A percentile compares a stretch with the other conserved stretches of the same genome.
phyloP scores from a whole-genome alignment of 2,329 filamentous ascomycete genomes.

The Ophiostoma himal-ulmi region DNA sequence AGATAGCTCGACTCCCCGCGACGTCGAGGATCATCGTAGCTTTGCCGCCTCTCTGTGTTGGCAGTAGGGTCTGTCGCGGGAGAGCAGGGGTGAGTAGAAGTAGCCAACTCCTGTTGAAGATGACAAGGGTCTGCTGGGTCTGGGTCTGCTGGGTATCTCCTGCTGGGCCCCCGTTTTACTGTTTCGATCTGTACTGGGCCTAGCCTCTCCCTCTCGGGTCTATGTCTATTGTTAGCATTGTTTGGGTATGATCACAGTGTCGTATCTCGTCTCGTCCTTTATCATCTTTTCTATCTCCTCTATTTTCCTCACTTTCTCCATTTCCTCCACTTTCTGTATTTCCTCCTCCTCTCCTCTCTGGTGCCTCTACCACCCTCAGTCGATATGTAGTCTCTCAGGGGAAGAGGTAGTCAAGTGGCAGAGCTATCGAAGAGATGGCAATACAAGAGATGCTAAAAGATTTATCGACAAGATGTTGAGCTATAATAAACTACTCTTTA shows the following conservation, averaged over 20 bases:
- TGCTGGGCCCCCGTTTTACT: no score
- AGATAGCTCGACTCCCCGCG: neutral
- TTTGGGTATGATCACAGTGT: slow-evolving; percentile 1
- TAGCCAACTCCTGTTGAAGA: neutral
- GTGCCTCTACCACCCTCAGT: neutral
- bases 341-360: neutral
- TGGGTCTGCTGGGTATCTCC: neutral
- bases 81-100: neutral
- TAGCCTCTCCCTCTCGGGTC: neutral
- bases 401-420: neutral
- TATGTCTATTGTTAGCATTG: slow-evolving; percentile 6
- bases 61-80: neutral
- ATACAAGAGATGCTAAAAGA: neutral
- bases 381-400: neutral
- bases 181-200: neutral
- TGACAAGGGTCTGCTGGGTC: neutral
- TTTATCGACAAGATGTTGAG: neutral
- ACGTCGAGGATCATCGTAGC: slow-evolving; percentile 6
- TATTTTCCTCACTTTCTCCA: neutral
- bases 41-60: neutral
- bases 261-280: slow-evolving; percentile 6
- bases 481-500: neutral
- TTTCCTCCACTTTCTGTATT: neutral
- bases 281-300: neutral
- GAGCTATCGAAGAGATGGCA: neutral